Evolutionary conservation across 2,329 filamentous ascomycete species (phyloP).

Genomic region (Diaporthe australafricana): DNA sequence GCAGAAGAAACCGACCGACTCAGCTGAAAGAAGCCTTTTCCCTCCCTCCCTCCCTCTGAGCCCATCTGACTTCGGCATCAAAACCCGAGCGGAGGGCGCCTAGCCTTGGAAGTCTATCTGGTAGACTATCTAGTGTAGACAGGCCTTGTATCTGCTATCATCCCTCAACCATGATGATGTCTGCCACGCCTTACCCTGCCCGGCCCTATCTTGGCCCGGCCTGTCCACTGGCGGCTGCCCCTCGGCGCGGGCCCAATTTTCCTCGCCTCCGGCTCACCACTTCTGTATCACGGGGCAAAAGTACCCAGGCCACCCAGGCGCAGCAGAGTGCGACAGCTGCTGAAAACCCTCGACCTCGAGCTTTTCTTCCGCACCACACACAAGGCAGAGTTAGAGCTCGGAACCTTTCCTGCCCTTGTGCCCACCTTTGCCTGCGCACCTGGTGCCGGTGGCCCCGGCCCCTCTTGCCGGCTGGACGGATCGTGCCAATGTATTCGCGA

Average conservation of each 20-base stretch:
- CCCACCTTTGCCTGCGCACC: background rate
- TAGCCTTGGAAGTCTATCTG: background rate
- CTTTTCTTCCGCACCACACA: slow-evolving; percentile 13
- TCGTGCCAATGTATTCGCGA: slow-evolving; percentile 29
- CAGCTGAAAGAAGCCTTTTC: slow-evolving; percentile 20
- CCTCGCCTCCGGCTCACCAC: background rate
- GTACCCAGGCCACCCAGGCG: too few relatives aligned
- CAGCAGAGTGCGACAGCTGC: background rate
- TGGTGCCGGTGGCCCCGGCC: slow-evolving; percentile 19
- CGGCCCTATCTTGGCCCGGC: slow-evolving; percentile 12
- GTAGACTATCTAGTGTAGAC: background rate
- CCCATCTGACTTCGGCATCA: slow-evolving; percentile 2
- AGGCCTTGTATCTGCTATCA: background rate
- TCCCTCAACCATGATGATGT: background rate
- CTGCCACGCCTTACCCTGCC: background rate
- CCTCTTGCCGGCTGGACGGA: slow-evolving; percentile 27
- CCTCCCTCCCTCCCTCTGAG: slow-evolving; percentile 5
- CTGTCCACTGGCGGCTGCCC: slow-evolving; percentile 11
- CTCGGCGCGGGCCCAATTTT: slow-evolving; percentile 19
- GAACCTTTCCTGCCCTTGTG: slow-evolving; percentile 33
- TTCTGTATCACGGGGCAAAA: background rate
- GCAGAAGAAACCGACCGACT: background rate
- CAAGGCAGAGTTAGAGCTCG: background rate
- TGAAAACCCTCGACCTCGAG: background rate
- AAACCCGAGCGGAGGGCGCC: background rate